A percentile compares a stretch with the other conserved stretches of the same genome.
phyloP scores from a whole-genome alignment of 768 basidiomycete species.

The Leccinum imitatum region DNA sequence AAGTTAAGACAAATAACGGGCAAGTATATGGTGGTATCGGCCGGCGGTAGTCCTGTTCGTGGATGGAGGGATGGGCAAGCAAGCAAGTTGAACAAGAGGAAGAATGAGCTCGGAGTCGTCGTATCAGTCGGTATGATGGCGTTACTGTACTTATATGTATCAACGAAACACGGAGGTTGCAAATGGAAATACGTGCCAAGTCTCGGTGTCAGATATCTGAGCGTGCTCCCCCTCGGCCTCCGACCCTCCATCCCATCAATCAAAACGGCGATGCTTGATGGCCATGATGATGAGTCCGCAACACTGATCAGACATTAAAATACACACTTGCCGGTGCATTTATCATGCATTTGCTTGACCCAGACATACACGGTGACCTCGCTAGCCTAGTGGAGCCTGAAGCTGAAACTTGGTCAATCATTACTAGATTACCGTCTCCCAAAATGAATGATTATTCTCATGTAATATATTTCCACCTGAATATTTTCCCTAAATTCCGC shows the following conservation, averaged over 20 bases:
- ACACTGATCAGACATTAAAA: not conserved
- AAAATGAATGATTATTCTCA: no score
- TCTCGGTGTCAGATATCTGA: no score
- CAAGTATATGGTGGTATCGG: not conserved
- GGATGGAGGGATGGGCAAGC: not conserved
- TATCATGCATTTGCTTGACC: not conserved
- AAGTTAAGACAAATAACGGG: not conserved
- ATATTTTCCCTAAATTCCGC: not conserved
- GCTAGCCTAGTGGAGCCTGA: not conserved
- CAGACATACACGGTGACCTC: not conserved
- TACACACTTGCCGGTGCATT: not conserved
- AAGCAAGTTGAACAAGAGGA: not conserved
- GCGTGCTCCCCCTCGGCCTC: not conserved
- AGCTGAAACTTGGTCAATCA: not conserved
- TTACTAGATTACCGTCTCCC: no score
- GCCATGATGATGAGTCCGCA: not conserved
- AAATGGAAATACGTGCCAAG: not conserved
- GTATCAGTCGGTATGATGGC: not conserved
- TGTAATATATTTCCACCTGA: not conserved
- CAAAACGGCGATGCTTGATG: constrained; percentile 5
- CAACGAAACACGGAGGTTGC: not conserved
- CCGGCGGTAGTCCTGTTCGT: not conserved
- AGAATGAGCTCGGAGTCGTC: not conserved
- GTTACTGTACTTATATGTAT: constrained; percentile 10
- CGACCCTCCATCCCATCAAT: constrained; percentile 9